A percentile compares a stretch with the other conserved stretches of the same genome.
phyloP scores from a whole-genome alignment of 2,329 filamentous ascomycete genomes.

The Cytospora paraplurivora region DNA sequence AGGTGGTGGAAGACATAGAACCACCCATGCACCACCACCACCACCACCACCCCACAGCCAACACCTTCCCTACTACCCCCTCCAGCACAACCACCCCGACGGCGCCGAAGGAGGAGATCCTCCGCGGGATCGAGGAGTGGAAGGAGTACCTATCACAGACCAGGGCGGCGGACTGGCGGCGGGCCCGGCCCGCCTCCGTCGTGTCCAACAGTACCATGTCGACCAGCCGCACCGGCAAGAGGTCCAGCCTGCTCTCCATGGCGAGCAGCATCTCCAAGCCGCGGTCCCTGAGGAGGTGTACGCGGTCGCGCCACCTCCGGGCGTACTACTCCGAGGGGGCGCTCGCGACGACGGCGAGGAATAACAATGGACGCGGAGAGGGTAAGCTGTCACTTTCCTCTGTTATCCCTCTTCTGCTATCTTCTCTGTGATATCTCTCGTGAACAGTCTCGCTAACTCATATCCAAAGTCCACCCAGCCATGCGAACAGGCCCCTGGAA shows the following conservation, averaged over 20 bases:
- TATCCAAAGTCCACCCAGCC: too few species aligned
- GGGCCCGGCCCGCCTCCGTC: constrained; percentile 18
- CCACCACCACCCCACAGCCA: too few species aligned
- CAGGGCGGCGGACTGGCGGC: constrained; percentile 10
- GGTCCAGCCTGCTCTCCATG: constrained; percentile 25
- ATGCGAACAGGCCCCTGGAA: too few species aligned
- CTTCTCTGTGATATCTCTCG: too few species aligned
- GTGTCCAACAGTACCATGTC: constrained; percentile 15
- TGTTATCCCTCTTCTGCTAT: too few species aligned
- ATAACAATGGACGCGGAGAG: background rate
- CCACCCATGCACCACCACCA: too few species aligned
- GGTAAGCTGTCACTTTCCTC: background rate
- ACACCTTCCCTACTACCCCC: constrained; percentile 8
- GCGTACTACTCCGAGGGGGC: constrained; percentile 26
- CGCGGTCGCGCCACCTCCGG: constrained; percentile 26
- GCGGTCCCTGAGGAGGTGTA: constrained; percentile 23
- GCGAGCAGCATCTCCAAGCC: constrained; percentile 19
- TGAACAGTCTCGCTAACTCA: too few species aligned
- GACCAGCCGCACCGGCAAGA: constrained; percentile 6
- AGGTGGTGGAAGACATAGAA: too few species aligned
- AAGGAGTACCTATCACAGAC: constrained; percentile 19
- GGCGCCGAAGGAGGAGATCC: constrained; percentile 19
- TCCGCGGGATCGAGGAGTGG: constrained; percentile 21
- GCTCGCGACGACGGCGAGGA: constrained; percentile 8
- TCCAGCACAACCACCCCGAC: constrained; percentile 6